Base-by-base conservation (phyloP, 1,284 basidiomycete genomes). In the Clitocybe nebularis region DNA sequence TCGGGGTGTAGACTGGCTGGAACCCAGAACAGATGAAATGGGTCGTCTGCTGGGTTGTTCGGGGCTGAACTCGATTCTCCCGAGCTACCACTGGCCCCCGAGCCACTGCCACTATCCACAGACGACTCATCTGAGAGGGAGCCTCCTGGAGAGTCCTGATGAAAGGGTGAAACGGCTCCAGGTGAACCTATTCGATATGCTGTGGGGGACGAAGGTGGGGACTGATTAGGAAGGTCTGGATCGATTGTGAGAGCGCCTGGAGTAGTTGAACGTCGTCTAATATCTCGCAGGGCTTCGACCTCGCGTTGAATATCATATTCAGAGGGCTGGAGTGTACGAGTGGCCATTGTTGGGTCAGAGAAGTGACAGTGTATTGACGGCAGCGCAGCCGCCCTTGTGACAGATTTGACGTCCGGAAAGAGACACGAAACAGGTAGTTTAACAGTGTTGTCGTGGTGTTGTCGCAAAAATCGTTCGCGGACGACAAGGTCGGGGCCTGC, bases 1-100 rank as follows among this genome's bases (percentile, higher is more conserved):
- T 99, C 95, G 14, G 95, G 96, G 61, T 99, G 95, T 16, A 97
- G 73, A 43, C 88, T 82, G 10, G 95, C 95, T 28, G 95, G 95
- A 11, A 99, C 92, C 95, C 95, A 99, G 72, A 97, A 98, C 47
- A 97, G 80, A 64, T 91, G 84, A 56, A 82, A 80, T 6, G 85
- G 84, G 67, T 91, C 87, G 55, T 86, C 82, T 38, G 68, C 59
- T 34, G 65, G 56, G 38, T 55, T 56, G 46, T 58, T 59, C 30
- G 60, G 42, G 21, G 42, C 46, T 29, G 46, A 36, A 30, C 50
- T 51, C 7, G 53, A 39, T 29, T 62, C 59, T 29, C 55, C 53
- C 22, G 56, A 53, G 48, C 54, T 60, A 54, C 48, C 42, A n/a
- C n/a, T n/a, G n/a, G n/a, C n/a, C 11, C 52, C 55, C 13, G 52